Conservation (phyloP, 192 early-diverging fungal genomes). For the Entophlyctis helioformis region DNA sequence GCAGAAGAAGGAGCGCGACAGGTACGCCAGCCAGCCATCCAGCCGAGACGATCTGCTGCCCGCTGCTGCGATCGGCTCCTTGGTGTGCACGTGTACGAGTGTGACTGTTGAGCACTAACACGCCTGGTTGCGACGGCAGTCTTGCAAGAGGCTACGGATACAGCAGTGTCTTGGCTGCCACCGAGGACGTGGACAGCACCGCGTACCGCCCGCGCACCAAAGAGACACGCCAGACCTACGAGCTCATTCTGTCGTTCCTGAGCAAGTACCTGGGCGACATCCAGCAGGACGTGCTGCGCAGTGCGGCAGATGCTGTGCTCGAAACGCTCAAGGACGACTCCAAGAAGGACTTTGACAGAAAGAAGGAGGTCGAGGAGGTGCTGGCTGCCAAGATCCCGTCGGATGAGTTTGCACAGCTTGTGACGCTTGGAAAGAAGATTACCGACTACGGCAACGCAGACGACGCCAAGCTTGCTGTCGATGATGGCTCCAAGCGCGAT, state of each 20-base stretch:
- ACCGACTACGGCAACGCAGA: conserved; percentile 70
- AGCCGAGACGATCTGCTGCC: too few species aligned
- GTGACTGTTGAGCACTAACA: too few species aligned
- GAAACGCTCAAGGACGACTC: conserved; percentile 72
- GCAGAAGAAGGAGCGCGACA: conserved; percentile 25
- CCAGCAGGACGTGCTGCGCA: conserved; percentile 77
- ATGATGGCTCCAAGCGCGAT: conserved; percentile 34
- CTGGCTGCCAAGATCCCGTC: conserved; percentile 53
- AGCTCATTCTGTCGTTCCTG: conserved; percentile 76
- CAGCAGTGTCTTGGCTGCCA: conserved; percentile 66
- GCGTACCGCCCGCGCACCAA: conserved; percentile 80
- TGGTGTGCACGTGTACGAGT: too few species aligned
- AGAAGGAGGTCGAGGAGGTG: conserved; percentile 66
- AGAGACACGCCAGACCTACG: conserved; percentile 81
- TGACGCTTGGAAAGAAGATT: conserved; percentile 88
- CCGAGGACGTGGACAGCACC: conserved; percentile 74
- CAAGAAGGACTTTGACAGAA: conserved; percentile 81
- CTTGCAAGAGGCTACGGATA: conserved; percentile 50
- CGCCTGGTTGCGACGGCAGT: background rate
- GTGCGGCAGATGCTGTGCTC: conserved; percentile 78
- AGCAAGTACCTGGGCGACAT: conserved; percentile 71
- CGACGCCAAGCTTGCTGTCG: conserved; percentile 38
- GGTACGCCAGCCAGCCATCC: too few species aligned
- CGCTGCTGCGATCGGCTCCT: too few species aligned
- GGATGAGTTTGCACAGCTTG: conserved; percentile 74